These are phyloP conservation scores for Mortierella sp. DNA, from an alignment of 371 early-diverging fungal species.

Conservation along the genomic window DNA sequence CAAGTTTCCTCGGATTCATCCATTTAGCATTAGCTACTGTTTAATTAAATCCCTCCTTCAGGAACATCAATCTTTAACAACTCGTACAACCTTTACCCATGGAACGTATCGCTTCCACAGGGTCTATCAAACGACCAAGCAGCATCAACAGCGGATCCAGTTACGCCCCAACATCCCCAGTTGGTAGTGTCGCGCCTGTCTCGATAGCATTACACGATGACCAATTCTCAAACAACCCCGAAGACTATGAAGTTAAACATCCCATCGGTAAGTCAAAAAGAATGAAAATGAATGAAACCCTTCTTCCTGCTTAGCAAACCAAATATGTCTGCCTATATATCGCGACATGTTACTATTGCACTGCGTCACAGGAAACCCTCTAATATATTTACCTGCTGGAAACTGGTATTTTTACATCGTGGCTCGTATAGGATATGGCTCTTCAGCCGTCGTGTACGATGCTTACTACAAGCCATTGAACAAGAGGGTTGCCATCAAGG, in stretches of 20 bases:
- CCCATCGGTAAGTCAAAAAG: conserved; percentile 42
- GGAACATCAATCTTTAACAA: conserved; percentile 10
- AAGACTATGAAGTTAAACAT: conserved; percentile 58
- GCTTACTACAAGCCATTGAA: conserved; percentile 82
- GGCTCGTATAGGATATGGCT: conserved; percentile 82
- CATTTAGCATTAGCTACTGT: background rate
- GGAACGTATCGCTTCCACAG: conserved; percentile 53
- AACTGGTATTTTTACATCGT: background rate
- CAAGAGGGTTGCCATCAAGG: conserved; percentile 84
- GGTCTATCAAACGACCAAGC: conserved; percentile 47
- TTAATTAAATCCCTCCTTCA: conserved; percentile 2
- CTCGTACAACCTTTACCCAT: conserved; percentile 23
- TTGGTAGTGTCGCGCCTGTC: conserved; percentile 32
- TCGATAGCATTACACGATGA: conserved; percentile 35
- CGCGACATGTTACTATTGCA: background rate
- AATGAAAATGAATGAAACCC: conserved; percentile 1
- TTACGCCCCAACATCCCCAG: conserved; percentile 30
- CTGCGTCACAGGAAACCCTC: background rate
- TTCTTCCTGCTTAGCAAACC: background rate
- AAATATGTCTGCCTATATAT: background rate
- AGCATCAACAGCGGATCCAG: conserved; percentile 52
- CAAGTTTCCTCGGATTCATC: background rate
- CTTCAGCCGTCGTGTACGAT: conserved; percentile 88
- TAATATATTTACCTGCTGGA: background rate
- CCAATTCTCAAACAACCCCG: conserved; percentile 56